Evolutionary conservation across 2,329 filamentous ascomycete species (phyloP), one percentile per base, ranked within the genome.

Genomic region (Fusarium avenaceum): DNA sequence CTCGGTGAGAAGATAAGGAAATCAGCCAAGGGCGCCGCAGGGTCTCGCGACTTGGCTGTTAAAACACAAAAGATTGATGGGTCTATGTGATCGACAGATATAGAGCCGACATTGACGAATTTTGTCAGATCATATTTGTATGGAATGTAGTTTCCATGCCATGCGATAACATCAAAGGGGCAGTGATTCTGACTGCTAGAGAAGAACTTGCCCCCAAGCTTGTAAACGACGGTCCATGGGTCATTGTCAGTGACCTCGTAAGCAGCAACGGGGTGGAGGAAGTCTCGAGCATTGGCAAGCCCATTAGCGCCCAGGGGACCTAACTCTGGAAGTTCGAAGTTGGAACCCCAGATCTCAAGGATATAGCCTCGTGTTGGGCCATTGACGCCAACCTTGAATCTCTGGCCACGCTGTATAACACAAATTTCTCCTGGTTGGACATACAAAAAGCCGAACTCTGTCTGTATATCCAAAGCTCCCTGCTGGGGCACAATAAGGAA

Each of bases 131-230:
- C 24, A 24, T 24, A 24, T 4, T 24, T 24, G 24, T 24, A 86
- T 0, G 84, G 84, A 53, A 87, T 87, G 74, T 90, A 90, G 57
- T 86, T 88, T 26, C 89, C 89, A 68, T 90, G 88, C 89, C 89
- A 92, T 3, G 88, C 89, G 1, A 91, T 87, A 3, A 91, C 89
- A 67, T 92, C 89, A 70, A 91, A 92, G 0, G 90, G 89, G 4
- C 85, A 88, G 75, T 91, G 89, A 26, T 80, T 80, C 74, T 92
- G 90, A 35, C 81, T 83, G 56, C 85, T 87, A 17, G 79, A 79
- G 74, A 89, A 90, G 45, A 90, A 84, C 57, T 84, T 83, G 7
- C 88, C 89, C 3, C 83, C 83, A 53, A 90, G 85, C 73, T 91
- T 91, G 71, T 85, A 85, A 1, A 89, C 79, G 6, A 92, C 80